phyloP scores from a whole-genome alignment of 106 monocot species.

The Amphibolis antarctica region DNA sequence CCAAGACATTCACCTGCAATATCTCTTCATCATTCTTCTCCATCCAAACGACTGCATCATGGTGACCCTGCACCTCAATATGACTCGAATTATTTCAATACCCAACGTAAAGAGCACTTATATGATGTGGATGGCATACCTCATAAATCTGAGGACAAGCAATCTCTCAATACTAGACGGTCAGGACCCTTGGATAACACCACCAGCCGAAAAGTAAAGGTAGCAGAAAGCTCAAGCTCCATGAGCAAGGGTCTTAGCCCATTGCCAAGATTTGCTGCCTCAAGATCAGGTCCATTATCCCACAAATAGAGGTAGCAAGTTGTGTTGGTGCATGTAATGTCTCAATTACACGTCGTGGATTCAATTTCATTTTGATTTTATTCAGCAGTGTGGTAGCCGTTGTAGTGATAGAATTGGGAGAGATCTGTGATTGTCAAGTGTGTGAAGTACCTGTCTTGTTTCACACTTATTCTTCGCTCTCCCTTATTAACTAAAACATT shows the following conservation, averaged over 20 bases:
- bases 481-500: no score
- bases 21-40: constrained; percentile 73
- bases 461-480: no score
- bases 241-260: constrained; percentile 50
- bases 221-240: constrained; percentile 60
- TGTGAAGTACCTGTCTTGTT: no score
- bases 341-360: no score
- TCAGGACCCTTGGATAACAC: constrained; percentile 69
- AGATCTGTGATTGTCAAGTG: no score
- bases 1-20: constrained; percentile 74
- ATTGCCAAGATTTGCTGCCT: constrained; percentile 60
- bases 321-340: no score
- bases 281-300: constrained; percentile 63
- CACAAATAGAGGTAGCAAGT: constrained; percentile 36
- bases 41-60: constrained; percentile 32
- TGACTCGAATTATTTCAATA: constrained; percentile 25
- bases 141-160: constrained; percentile 23
- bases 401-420: no score
- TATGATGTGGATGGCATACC: constrained; percentile 31
- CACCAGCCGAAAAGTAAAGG: constrained; percentile 59
- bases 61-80: constrained; percentile 37
- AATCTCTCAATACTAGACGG: constrained; percentile 29
- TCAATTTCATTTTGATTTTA: no score
- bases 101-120: constrained; percentile 27
- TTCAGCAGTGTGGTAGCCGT: no score